These are phyloP conservation scores for Thelephora terrestris DNA, from an alignment of 1,284 basidiomycete species.

Conservation along the genomic window DNA sequence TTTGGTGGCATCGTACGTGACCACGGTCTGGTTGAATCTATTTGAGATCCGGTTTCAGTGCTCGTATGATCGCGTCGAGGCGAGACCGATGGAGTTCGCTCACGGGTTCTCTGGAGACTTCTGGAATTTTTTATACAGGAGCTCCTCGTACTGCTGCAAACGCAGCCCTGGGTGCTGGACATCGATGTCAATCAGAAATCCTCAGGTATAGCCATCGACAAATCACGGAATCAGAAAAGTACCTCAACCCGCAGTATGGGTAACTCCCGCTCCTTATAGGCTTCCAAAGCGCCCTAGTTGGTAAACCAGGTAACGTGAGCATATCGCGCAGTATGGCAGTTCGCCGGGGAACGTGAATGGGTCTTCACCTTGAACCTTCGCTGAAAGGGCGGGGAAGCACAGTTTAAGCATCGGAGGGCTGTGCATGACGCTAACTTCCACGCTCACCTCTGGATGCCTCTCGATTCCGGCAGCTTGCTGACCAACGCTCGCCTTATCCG, in stretches of 20 bases:
- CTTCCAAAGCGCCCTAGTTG: conserved; percentile 75
- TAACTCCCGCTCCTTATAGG: conserved; percentile 84
- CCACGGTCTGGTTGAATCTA: conserved; percentile 75
- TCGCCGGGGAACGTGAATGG: conserved; percentile 20
- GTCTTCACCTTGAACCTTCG: conserved; percentile 62
- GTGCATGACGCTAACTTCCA: not conserved
- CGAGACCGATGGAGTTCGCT: conserved; percentile 19
- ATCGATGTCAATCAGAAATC: not conserved
- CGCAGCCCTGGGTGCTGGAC: conserved; percentile 70
- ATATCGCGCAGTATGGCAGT: not conserved
- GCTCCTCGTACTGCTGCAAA: conserved; percentile 79
- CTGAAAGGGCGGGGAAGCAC: conserved; percentile 25
- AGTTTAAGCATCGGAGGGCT: conserved; percentile 4
- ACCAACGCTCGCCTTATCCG: conserved; percentile 86
- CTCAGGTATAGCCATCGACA: not conserved
- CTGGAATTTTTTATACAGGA: conserved; percentile 77
- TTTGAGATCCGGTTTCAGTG: not conserved
- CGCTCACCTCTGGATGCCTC: conserved; percentile 83
- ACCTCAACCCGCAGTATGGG: conserved; percentile 72
- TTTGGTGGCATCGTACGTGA: conserved; percentile 77
- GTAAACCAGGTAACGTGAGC: conserved; percentile 1
- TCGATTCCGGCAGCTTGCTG: conserved; percentile 80
- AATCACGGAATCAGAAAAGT: conserved; percentile 13
- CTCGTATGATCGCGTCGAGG: conserved; percentile 2
- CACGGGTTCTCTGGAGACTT: conserved; percentile 87